Base-by-base conservation (phyloP, 805 yeast species). In the Yarrowia yakushimensis region DNA sequence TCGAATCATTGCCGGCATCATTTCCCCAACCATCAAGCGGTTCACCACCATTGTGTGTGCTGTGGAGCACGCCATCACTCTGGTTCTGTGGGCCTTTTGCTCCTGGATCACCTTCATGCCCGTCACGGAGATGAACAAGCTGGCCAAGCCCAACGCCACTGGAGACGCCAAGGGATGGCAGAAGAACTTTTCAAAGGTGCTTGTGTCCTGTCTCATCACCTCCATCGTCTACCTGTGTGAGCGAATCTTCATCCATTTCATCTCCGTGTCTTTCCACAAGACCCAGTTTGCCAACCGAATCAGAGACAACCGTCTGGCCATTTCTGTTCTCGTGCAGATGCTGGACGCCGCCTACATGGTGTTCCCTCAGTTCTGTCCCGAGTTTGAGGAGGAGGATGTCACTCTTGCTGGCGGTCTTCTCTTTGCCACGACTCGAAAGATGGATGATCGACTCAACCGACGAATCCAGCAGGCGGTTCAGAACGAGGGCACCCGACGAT, bases 181-280 rank as follows among this genome's bases (percentile, higher is more conserved):
- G 64, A 62, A 60, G 17, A 67, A 69, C 37, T 63, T 76, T 17
- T 72, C 72, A 52, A 70, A 73, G 48, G 68, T 76, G 8, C 64
- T 75, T 25, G 79, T 74, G 3, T 74, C 79, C 0, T 60, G 75
- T 17, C 67, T 77, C 13, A 70, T 76, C 18, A 68, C 74, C 3
- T 72, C 78, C 1, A 64, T 74, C 31, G 70, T 76, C 30, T 74
- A 67, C 64, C 65, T 74, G 20, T 69, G 70, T 13, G 79, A 76
- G 67, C 72, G 75, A 63, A 64, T 74, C 25, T 64, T 74, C 57
- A 69, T 76, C 45, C 77, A 76, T 48, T 62, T 73, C 63, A 67
- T 76, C 55, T 74, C 78, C 5, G 74, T 77, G 17, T 72, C 71
- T 43, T 76, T 72, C 71, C 79, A 77, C 67, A 66, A 69, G 46